Percentiles rank a stretch among this genome's conserved stretches.
phyloP scores from a whole-genome alignment of 2,329 filamentous ascomycete genomes.

The Ilyonectria sp. region DNA sequence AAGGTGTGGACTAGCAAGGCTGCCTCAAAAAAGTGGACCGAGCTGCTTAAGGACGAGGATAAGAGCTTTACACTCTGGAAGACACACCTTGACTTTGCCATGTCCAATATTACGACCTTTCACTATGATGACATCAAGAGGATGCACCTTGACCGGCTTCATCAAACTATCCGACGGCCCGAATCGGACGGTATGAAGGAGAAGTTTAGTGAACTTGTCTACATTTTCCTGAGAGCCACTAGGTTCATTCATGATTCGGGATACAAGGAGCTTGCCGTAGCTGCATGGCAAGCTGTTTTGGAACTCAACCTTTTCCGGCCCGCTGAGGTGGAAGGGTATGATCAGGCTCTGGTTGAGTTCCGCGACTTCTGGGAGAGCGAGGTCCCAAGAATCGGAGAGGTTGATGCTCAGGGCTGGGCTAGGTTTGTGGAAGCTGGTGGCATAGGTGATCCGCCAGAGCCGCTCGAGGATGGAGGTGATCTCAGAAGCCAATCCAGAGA shows the following conservation, averaged over 20 bases:
- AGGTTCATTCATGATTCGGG: slow-evolving; percentile 82
- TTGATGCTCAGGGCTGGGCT: slow-evolving; percentile 78
- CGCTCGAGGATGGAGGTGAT: slow-evolving; percentile 31
- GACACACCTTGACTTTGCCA: slow-evolving; percentile 79
- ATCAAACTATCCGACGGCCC: slow-evolving; percentile 30
- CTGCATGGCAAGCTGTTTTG: slow-evolving; percentile 86
- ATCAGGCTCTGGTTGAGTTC: slow-evolving; percentile 63
- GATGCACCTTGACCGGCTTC: slow-evolving; percentile 70
- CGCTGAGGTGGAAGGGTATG: slow-evolving; percentile 42
- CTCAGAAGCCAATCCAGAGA: slow-evolving; percentile 54
- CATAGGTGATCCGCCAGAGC: slow-evolving; percentile 59
- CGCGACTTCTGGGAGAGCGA: slow-evolving; percentile 91
- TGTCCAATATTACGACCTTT: slow-evolving; percentile 78
- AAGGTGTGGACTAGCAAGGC: slow-evolving; percentile 79
- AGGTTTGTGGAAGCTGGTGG: slow-evolving; percentile 59
- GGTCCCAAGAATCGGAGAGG: slow-evolving; percentile 82
- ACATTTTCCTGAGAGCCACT: slow-evolving; percentile 83
- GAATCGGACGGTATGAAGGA: slow-evolving; percentile 1
- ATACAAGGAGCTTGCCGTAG: slow-evolving; percentile 82
- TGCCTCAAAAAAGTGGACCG: slow-evolving; percentile 76
- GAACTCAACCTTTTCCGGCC: slow-evolving; percentile 80
- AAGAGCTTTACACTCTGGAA: slow-evolving; percentile 76
- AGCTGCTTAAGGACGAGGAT: slow-evolving; percentile 52
- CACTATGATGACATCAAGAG: slow-evolving; percentile 76
- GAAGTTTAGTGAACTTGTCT: slow-evolving; percentile 61